Percentiles rank a stretch among this genome's conserved stretches.
Evolutionary conservation across 768 basidiomycete genomes (phyloP).

Genomic region (Mycena haematopus): DNA sequence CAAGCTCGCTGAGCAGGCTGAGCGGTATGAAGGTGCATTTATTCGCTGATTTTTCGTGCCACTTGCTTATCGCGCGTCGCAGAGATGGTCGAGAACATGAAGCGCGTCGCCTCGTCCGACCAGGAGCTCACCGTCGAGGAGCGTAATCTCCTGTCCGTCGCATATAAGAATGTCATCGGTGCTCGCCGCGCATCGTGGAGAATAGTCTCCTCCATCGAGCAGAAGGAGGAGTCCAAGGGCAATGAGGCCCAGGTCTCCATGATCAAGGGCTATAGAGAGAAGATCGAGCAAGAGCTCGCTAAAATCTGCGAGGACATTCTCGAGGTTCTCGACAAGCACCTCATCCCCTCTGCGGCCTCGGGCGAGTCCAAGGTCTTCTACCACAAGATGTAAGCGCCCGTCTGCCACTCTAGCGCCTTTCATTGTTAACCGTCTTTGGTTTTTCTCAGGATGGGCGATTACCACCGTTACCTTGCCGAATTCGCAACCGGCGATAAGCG

Average conservation of each 20-base stretch:
- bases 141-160: conserved; percentile 96
- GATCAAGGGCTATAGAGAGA: conserved; percentile 98
- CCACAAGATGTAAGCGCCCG: conserved; percentile 88
- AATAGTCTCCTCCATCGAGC: conserved; percentile 97
- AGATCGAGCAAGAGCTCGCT: conserved; percentile 95
- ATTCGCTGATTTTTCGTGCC: conserved; percentile 13
- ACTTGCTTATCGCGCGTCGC: conserved; percentile 30
- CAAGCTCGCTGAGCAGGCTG: conserved; percentile 99
- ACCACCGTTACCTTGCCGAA: conserved; percentile 98
- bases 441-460: conserved; percentile 91
- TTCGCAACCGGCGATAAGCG: conserved; percentile 98
- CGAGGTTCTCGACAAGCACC: conserved; percentile 95
- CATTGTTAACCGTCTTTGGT: conserved; percentile 29
- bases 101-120: conserved; percentile 93
- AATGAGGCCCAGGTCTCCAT: conserved; percentile 95
- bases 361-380: conserved; percentile 99
- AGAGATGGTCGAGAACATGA: conserved; percentile 99
- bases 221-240: conserved; percentile 99
- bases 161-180: conserved; percentile 99
- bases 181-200: conserved; percentile 98
- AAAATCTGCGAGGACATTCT: conserved; percentile 99
- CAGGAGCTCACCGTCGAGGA: conserved; percentile 99
- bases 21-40: conserved; percentile 92
- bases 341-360: conserved; percentile 94
- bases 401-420: conserved; percentile 3